Evolutionary conservation across 1,139 yeast species (phyloP), one percentile per base, ranked within the genome.

Genomic region (Magnusiomyces sp.): DNA sequence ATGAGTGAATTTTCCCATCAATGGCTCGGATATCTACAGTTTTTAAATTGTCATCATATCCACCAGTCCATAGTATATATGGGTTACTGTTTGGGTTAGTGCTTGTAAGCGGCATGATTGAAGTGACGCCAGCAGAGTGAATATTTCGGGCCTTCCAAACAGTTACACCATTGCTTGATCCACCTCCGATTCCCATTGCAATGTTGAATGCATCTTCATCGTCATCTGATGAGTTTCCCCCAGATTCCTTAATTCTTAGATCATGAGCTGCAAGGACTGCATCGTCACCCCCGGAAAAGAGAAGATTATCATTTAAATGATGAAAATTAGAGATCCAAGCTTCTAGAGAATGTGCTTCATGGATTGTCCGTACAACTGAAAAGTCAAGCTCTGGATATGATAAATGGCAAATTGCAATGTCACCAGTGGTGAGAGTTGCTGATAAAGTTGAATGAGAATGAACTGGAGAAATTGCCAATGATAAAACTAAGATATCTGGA

Each of bases 261-360:
- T 89, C 97, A 62, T 83, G 90, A 1, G 94, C 92, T 20, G 81
- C 78, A 11, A 92, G 67, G 27, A 73, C 71, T 5, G 84, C 76
- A 66, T 92, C 97, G 64, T 92, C 98, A 13, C 97, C 97, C 1
- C 97, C 98, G 1, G 95, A 80, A 59, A 81, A 84, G 0, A 88
- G 73, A 0, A 85, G 81, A 53, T 80, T 69, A 9, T 71, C 62
- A 27, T 83, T 62, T 11, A 71, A 58, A 49, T 75, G 75, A 0
- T 92, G 92, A 70, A 83, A 84, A 1, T 79, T 77, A 2, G 88
- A 87, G 4, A 86, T 86, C 98, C 98, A 90, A 53, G 95, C 88
- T 66, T 90, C 97, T 36, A 88, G 66, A 2, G 75, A 73, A 63
- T 90, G 97, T n/a, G 45, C 40, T 10, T 40, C 19, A n/a, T 40